These are phyloP conservation scores for Cutaneotrichosporon mucoides DNA, from an alignment of 1,284 basidiomycete genomes.

Conservation along the genomic window DNA sequence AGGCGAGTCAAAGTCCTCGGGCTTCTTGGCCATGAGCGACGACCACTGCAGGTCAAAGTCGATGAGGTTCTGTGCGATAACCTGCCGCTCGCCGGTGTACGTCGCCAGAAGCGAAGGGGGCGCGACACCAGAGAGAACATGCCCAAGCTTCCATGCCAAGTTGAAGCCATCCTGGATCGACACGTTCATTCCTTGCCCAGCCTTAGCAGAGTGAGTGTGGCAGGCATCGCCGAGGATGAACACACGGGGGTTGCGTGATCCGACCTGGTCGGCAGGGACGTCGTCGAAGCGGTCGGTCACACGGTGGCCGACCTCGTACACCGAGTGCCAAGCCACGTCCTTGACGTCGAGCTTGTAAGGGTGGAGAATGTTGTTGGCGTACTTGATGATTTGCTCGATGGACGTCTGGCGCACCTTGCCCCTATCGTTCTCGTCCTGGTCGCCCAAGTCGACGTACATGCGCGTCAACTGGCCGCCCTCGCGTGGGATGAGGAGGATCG, in stretches of 20 bases:
- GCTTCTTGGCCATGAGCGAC: conserved; percentile 58
- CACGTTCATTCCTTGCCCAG: conserved; percentile 42
- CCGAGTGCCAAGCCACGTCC: conserved; percentile 36
- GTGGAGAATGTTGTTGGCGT: conserved; percentile 61
- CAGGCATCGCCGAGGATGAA: conserved; percentile 39
- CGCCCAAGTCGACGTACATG: conserved; percentile 21
- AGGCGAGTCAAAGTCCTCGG: conserved; percentile 5
- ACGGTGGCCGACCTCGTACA: conserved; percentile 46
- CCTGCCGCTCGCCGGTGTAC: conserved; percentile 21
- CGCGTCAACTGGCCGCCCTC: conserved; percentile 31
- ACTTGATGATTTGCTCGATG: conserved; percentile 57
- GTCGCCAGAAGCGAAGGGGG: conserved; percentile 63
- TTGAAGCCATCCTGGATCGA: conserved; percentile 35
- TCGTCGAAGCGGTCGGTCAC: conserved; percentile 46
- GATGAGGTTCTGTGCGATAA: conserved; percentile 62
- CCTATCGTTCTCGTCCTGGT: conserved; percentile 10
- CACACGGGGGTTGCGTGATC: conserved; percentile 14
- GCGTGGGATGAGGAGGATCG: conserved; percentile 37
- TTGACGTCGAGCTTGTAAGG: conserved; percentile 61
- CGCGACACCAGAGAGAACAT: conserved; percentile 59
- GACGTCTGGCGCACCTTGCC: conserved; percentile 40
- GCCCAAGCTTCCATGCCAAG: conserved; percentile 54
- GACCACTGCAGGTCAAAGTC: conserved; percentile 71
- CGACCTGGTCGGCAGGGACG: conserved; percentile 9
- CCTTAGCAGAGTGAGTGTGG: conserved; percentile 39